These are phyloP conservation scores for Mycena amicta DNA, from an alignment of 768 basidiomycete species.

Conservation along the genomic window DNA sequence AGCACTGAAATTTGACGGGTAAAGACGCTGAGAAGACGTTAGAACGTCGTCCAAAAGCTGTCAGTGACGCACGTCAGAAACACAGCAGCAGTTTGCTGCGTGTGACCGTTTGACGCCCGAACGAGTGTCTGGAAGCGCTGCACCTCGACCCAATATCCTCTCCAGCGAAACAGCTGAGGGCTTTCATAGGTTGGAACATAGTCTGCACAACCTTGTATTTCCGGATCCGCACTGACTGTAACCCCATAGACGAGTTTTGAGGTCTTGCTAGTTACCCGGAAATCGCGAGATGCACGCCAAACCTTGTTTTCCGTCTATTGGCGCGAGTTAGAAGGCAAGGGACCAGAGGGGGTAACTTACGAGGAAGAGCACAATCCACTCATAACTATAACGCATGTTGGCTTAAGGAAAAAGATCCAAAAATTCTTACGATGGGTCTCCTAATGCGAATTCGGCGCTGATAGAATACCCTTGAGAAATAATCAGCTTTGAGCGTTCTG, in stretches of 20 bases:
- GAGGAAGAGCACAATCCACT: slow-evolving; percentile 50
- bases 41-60: no score
- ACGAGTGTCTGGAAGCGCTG: slow-evolving; percentile 30
- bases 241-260: slow-evolving; percentile 44
- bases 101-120: slow-evolving; percentile 14
- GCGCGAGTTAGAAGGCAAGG: not conserved
- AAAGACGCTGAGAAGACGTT: slow-evolving; percentile 35
- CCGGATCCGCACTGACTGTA: slow-evolving; percentile 25
- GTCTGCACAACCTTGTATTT: slow-evolving; percentile 30
- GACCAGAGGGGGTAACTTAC: slow-evolving; percentile 27
- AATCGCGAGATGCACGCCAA: slow-evolving; percentile 44
- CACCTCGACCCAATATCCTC: slow-evolving; percentile 42
- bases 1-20: slow-evolving; percentile 41
- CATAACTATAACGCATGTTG: no score
- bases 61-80: slow-evolving; percentile 27
- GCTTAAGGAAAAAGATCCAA: no score
- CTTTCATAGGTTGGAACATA: slow-evolving; percentile 43
- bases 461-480: slow-evolving; percentile 42
- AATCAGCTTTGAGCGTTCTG: not conserved
- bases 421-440: slow-evolving; percentile 52
- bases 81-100: slow-evolving; percentile 27
- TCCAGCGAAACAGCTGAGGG: slow-evolving; percentile 47
- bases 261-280: slow-evolving; percentile 43
- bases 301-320: slow-evolving; percentile 44
- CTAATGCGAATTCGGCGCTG: slow-evolving; percentile 46